phyloP scores from a whole-genome alignment of 805 yeast species.

The Spathaspora sp. region DNA sequence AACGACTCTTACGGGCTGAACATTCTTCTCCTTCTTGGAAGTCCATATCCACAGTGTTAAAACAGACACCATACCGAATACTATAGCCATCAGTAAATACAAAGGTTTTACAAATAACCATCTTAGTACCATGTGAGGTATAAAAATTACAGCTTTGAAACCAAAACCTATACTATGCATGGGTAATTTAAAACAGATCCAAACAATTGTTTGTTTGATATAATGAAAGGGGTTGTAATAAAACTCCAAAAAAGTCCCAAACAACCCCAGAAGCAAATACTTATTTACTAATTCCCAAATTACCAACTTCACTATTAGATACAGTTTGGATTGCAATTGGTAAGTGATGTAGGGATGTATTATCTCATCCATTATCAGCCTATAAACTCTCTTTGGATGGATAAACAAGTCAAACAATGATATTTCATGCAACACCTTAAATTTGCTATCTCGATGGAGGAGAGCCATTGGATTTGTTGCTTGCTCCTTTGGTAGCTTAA shows the following conservation, averaged over 20 bases:
- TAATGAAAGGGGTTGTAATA: conserved; percentile 10
- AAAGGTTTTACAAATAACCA: conserved; percentile 15
- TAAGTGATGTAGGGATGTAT: not conserved
- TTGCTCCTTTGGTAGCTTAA: not conserved
- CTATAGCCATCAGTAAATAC: not conserved
- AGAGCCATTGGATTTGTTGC: not conserved
- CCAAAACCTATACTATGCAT: conserved; percentile 10
- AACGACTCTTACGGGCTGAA: not conserved
- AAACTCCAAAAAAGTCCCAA: conserved; percentile 1
- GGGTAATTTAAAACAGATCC: conserved; percentile 14
- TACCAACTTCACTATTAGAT: conserved; percentile 1
- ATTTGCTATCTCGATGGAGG: not conserved
- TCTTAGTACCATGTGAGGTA: conserved; percentile 19
- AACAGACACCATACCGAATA: not conserved
- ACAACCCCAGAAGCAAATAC: conserved; percentile 6
- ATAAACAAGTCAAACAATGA: conserved; percentile 3
- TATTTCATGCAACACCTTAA: not conserved
- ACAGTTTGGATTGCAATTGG: conserved; percentile 1
- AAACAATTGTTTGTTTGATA: conserved; percentile 5
- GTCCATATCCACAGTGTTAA: not conserved
- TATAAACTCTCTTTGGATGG: conserved; percentile 1
- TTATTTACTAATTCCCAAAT: conserved; percentile 14
- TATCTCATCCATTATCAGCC: not conserved
- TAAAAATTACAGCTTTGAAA: conserved; percentile 13
- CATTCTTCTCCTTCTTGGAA: not conserved